These are phyloP conservation scores for Cicer chorassanicum DNA, from an alignment of 306 rosid species.

Conservation along the genomic window DNA sequence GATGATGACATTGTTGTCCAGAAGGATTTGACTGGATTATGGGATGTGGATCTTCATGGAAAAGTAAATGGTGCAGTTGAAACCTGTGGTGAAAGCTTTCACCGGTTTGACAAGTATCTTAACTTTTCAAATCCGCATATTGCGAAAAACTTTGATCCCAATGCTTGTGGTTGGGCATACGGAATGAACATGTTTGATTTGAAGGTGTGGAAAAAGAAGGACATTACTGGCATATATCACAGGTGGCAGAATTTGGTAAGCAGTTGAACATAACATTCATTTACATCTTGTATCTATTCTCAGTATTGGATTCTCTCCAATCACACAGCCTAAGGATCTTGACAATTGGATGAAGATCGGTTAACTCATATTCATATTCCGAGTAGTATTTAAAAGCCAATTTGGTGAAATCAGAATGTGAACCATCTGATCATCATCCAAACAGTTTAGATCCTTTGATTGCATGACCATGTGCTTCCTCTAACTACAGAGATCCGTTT, in stretches of 20 bases:
- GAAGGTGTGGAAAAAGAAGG: slow-evolving; percentile 87
- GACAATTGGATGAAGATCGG: neutral
- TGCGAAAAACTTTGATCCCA: slow-evolving; percentile 86
- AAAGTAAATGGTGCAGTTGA: slow-evolving; percentile 98
- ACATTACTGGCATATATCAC: slow-evolving; percentile 96
- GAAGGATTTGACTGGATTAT: slow-evolving; percentile 89
- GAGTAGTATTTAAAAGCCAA: neutral
- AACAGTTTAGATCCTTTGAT: neutral
- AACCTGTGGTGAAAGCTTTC: slow-evolving; percentile 97
- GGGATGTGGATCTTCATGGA: slow-evolving; percentile 81
- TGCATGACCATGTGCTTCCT: neutral
- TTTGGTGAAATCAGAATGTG: neutral
- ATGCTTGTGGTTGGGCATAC: slow-evolving; percentile 98
- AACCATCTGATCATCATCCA: neutral
- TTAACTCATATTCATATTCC: neutral
- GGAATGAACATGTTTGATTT: slow-evolving; percentile 98
- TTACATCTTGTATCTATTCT: slow-evolving; percentile 18
- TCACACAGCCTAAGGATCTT: neutral
- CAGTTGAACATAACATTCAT: slow-evolving; percentile 22
- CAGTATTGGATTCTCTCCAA: neutral
- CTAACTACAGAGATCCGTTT: neutral
- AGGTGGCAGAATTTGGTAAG: slow-evolving; percentile 99
- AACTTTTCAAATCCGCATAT: slow-evolving; percentile 88
- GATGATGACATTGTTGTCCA: slow-evolving; percentile 99
- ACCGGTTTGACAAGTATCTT: slow-evolving; percentile 93